Base-by-base conservation (phyloP, 139 green algal genomes). In the Chlorella sp. region DNA sequence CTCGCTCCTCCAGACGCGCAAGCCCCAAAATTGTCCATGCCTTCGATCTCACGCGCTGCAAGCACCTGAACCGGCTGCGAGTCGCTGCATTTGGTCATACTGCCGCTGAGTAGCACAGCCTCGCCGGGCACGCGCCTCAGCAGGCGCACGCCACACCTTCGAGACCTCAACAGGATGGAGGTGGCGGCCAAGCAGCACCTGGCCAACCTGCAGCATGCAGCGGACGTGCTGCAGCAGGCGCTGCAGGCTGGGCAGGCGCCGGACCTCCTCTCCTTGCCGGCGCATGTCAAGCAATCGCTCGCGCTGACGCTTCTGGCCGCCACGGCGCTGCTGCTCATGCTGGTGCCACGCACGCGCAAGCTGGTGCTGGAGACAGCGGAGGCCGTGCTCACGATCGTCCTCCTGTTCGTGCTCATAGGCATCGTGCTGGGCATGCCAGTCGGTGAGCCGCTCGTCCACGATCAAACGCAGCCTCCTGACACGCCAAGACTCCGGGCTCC, bases 341-440 rank as follows among this genome's bases (percentile, higher is more conserved):
- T 67, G 3, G 22, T 67, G 23, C 61, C 61, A 27, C 27, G 61
- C 3, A 6, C 29, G 24, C 61, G 61, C 23, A 27, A 30, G 3
- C 3, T 67, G 3, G 61, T 67, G 61, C 27, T 67, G 23, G n/a
- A 67, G 17, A 35, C 29, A 27, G n/a, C 61, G 27, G 61, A 67
- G n/a, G 20, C 61, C 10, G 29, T 67, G 27, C 61, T 67, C 3
- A 30, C 29, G 6, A 67, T 67, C 14, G 61, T 35, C 27, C n/a
- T 67, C 27, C 61, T 67, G 27, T 27, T 67, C 23, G 22, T 27
- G 23, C 61, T 67, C 23, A 30, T 67, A 17, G 61, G n/a, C 3
- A 2, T 67, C n/a, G 61, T 67, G 23, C 61, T 67, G 20, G 61
- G 61, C 3, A 27, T 67, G 61, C 61, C 61, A 35, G n/a, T 67